A percentile compares a stretch with the other conserved stretches of the same genome.
Evolutionary conservation across 2,329 filamentous ascomycete genomes (phyloP).

Genomic region (Pyricularia sp.): DNA sequence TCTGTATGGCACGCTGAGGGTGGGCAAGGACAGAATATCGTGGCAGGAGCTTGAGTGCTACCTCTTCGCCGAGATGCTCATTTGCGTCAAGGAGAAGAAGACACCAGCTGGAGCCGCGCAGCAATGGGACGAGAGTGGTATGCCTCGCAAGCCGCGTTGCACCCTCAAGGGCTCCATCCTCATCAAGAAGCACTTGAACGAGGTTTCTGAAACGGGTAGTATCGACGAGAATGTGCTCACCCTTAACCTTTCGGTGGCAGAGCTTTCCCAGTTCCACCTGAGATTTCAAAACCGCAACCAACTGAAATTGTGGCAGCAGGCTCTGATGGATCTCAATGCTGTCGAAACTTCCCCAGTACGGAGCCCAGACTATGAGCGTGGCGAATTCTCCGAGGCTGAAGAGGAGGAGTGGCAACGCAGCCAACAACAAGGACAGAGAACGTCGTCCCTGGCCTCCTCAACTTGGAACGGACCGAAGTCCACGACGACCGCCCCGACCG

Average conservation of each 20-base stretch:
- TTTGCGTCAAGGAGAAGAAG: conserved; percentile 98
- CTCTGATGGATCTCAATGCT: conserved; percentile 73
- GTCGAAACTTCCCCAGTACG: conserved; percentile 54
- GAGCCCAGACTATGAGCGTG: conserved; percentile 68
- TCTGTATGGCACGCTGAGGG: conserved; percentile 79
- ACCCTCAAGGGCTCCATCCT: conserved; percentile 95
- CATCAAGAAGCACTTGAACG: conserved; percentile 95
- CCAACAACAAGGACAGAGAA: not conserved
- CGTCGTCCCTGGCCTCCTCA: conserved; percentile 70
- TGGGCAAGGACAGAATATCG: conserved; percentile 90
- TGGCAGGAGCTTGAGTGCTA: conserved; percentile 99
- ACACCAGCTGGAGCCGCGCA: conserved; percentile 25
- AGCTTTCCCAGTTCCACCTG: conserved; percentile 90
- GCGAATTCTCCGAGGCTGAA: conserved; percentile 71
- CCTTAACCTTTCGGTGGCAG: conserved; percentile 79
- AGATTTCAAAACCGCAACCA: conserved; percentile 78
- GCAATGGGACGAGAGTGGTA: conserved; percentile 50
- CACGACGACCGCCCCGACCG: conserved; percentile 78
- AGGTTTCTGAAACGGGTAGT: conserved; percentile 61
- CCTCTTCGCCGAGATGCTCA: conserved; percentile 97
- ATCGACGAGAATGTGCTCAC: conserved; percentile 79
- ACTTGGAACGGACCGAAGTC: conserved; percentile 71
- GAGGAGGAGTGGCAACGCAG: conserved; percentile 64
- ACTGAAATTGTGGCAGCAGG: conserved; percentile 83
- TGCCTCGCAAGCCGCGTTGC: conserved; percentile 62